Base-by-base conservation (phyloP, 176 grass and related monocot species). In the Oryza officinalis region DNA sequence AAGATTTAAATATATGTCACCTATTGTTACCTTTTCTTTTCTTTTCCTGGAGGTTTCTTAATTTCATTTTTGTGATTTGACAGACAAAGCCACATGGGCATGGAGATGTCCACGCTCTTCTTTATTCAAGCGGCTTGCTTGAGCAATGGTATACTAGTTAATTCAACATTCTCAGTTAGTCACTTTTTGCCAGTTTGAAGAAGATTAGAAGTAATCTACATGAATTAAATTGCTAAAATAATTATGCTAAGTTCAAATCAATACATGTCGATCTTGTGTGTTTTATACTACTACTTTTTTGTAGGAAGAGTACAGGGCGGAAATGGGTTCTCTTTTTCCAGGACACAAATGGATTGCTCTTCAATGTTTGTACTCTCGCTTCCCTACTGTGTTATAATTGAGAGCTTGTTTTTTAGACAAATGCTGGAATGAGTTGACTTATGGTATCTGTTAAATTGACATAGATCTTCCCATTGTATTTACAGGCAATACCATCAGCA, bases 21-120 rank as follows among this genome's bases (percentile, higher is more conserved):
- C 7, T 35, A 44, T 45, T 65, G 22, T 74, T 52, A 2, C 25
- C 46, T 81, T 85, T 81, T 41, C 8, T 32, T 65, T 33, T 61
- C 25, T 13, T 79, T 72, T 61, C n/a, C 50, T 52, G 14, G 15
- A 81, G 20, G 4, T 77, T 86, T 67, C 79, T 72, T 77, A 80
- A 38, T 57, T 27, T 30, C 11, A 23, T 20, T 78, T 92, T 80
- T 81, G 2, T 69, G 11, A 77, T 70, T 85, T 46, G 82, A 50
- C 89, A 98, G 96, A 98, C 93, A 83, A 98, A 98, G 52, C 96
- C 96, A 74, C 96, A 98, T 88, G 96, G 96, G 5, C 96, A 98
- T 79, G 96, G 96, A 17, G 96, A 98, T 92, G 96, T 95, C 20
- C 96, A 98, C 41, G 63, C 96, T 77, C 96, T 98, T 52, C 93